phyloP scores from a whole-genome alignment of 345 rosid species.

The Jatropha curcas region DNA sequence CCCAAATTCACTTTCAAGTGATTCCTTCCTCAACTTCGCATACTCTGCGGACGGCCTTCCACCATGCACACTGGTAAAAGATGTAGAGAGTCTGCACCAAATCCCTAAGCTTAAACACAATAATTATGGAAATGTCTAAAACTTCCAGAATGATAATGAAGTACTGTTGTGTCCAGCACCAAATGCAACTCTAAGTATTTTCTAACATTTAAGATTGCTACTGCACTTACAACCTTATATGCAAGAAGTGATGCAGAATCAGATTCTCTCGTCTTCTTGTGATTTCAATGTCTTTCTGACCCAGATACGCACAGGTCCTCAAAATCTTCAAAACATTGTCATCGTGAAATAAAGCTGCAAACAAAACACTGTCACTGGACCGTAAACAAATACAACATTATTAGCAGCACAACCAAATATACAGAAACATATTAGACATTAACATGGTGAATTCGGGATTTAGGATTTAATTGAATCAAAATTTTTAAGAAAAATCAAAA shows the following conservation, averaged over 20 bases:
- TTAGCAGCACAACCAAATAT: neutral
- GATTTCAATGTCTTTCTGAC: constrained; percentile 21
- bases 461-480: neutral
- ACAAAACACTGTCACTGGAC: neutral
- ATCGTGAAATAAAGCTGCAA: constrained; percentile 41
- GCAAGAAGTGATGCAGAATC: constrained; percentile 34
- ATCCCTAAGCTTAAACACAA: constrained; percentile 1
- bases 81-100: constrained; percentile 56
- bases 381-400: neutral
- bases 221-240: constrained; percentile 60
- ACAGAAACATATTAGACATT: neutral
- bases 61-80: constrained; percentile 74
- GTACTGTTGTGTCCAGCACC: neutral
- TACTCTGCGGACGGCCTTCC: constrained; percentile 79
- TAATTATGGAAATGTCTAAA: neutral
- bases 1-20: constrained; percentile 91
- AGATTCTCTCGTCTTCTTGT: constrained; percentile 27
- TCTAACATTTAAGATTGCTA: neutral
- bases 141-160: neutral
- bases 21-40: constrained; percentile 89
- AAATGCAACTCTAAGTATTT: neutral
- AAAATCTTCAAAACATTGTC: constrained; percentile 18
- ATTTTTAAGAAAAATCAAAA: no score
- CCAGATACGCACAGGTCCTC: constrained; percentile 19
- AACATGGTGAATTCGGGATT: neutral